Evolutionary conservation across 148 eudicot genomes (phyloP).

Genomic region (Hydrangea macrophylla): DNA sequence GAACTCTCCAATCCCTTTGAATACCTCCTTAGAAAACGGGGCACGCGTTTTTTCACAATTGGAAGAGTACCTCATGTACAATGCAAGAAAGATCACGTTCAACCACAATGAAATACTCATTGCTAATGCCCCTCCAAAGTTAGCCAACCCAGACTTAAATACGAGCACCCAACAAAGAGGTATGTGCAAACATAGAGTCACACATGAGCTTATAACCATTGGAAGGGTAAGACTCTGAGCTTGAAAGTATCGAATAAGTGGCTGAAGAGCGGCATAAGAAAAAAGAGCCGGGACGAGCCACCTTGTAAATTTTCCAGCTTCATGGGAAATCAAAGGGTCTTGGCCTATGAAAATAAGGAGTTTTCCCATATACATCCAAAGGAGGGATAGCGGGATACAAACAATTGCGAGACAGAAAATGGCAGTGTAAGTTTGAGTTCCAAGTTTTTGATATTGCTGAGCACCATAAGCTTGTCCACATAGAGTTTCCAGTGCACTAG

Average conservation of each 20-base stretch:
- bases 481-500: constrained; percentile 73
- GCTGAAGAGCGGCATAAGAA: constrained; percentile 63
- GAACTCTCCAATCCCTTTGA: constrained; percentile 61
- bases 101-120: constrained; percentile 63
- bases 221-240: constrained; percentile 73
- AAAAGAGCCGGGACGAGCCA: constrained; percentile 67
- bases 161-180: constrained; percentile 77
- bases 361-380: constrained; percentile 60
- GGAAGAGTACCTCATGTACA: constrained; percentile 62
- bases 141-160: constrained; percentile 54
- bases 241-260: constrained; percentile 67
- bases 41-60: constrained; percentile 57
- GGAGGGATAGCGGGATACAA: constrained; percentile 58
- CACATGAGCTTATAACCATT: constrained; percentile 54
- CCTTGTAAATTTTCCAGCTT: constrained; percentile 61
- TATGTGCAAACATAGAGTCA: constrained; percentile 48
- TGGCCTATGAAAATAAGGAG: constrained; percentile 65
- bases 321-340: constrained; percentile 66
- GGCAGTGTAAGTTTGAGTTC: constrained; percentile 76
- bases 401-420: constrained; percentile 59
- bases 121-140: constrained; percentile 70
- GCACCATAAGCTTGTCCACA: constrained; percentile 94
- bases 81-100: constrained; percentile 42
- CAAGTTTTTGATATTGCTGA: constrained; percentile 66
- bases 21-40: constrained; percentile 64